phyloP scores from a whole-genome alignment of 1,139 yeast species.

The Kodamaea arcana region DNA sequence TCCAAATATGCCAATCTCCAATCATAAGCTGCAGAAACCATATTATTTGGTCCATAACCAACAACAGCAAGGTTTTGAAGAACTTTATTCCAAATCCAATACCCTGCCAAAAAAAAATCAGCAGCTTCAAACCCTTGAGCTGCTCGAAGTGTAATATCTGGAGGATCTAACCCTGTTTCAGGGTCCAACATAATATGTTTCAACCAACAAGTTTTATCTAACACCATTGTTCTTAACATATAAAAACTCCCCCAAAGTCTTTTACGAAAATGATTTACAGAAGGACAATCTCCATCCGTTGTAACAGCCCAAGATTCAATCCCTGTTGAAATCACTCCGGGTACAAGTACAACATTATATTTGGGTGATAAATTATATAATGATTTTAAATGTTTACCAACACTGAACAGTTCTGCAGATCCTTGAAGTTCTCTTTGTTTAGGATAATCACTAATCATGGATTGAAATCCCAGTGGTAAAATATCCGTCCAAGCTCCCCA shows the following conservation, averaged over 20 bases:
- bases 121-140: conserved; percentile 97
- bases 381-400: conserved; percentile 63
- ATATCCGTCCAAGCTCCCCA: conserved; percentile 56
- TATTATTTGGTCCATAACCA: conserved; percentile 87
- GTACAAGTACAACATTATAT: conserved; percentile 85
- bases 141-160: conserved; percentile 72
- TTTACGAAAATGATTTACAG: conserved; percentile 80
- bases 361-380: conserved; percentile 52
- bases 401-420: conserved; percentile 80
- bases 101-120: conserved; percentile 93
- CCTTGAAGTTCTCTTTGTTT: conserved; percentile 37
- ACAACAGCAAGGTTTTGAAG: conserved; percentile 89
- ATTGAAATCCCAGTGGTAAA: conserved; percentile 62
- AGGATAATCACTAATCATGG: conserved; percentile 51
- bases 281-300: conserved; percentile 70
- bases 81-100: conserved; percentile 97
- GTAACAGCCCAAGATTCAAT: conserved; percentile 86
- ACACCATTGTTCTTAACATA: conserved; percentile 87
- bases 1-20: conserved; percentile 93
- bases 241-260: conserved; percentile 96
- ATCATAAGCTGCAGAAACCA: conserved; percentile 90
- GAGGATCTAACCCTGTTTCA: conserved; percentile 90
- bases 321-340: conserved; percentile 95
- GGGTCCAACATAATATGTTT: conserved; percentile 86
- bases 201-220: conserved; percentile 92